Evolutionary conservation across 2,329 filamentous ascomycete genomes (phyloP).

Genomic region (Ceratocystis colombiana): DNA sequence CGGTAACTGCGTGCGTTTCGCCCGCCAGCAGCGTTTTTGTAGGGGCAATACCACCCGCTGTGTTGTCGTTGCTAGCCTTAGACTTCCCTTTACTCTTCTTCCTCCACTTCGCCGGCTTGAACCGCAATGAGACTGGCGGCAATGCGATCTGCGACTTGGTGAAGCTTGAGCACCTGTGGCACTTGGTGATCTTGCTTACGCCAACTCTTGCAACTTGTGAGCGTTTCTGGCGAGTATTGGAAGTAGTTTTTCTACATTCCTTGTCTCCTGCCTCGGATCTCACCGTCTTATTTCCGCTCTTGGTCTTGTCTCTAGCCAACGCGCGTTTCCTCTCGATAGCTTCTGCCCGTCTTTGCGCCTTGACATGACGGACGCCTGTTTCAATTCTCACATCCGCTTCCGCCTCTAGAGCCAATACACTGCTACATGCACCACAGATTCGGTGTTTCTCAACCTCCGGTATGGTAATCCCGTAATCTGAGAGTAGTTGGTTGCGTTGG

Average conservation of each 20-base stretch:
- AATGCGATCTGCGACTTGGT: conserved; percentile 17
- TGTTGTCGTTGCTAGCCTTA: conserved; percentile 20
- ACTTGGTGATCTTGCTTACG: conserved; percentile 15
- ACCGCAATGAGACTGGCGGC: conserved; percentile 17
- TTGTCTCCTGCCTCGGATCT: background rate
- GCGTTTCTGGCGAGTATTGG: background rate
- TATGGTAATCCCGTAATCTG: conserved; percentile 37
- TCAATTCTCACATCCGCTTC: conserved; percentile 30
- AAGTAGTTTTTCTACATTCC: background rate
- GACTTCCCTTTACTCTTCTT: background rate
- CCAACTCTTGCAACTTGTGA: conserved; percentile 5
- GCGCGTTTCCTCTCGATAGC: background rate
- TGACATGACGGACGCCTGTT: conserved; percentile 14
- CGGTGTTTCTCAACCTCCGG: conserved; percentile 45
- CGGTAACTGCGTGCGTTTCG: conserved; percentile 29
- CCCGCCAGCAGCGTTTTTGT: conserved; percentile 26
- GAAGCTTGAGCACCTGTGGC: conserved; percentile 13
- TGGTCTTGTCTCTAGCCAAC: background rate
- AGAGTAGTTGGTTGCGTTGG: conserved; percentile 42
- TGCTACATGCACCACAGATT: conserved; percentile 50
- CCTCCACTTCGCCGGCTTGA: background rate
- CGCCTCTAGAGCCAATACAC: conserved; percentile 47
- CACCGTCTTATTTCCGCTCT: background rate
- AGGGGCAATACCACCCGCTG: background rate
- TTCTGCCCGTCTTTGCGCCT: conserved; percentile 1